Base-by-base conservation (phyloP, 371 early-diverging fungal genomes). In the Chytridium lagenaria region DNA sequence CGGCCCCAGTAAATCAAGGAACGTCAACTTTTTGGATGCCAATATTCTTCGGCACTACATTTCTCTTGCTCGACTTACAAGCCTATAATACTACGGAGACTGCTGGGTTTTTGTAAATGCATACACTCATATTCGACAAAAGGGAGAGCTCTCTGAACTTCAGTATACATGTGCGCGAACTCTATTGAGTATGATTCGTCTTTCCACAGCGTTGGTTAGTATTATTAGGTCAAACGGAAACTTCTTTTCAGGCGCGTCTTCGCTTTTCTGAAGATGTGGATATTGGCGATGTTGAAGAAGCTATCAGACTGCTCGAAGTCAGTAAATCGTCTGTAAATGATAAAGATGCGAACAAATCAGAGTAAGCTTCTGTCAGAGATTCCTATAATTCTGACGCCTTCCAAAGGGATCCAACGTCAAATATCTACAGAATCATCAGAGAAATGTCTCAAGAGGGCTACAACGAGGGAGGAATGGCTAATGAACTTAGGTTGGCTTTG, bases 201-300 rank as follows among this genome's bases (percentile, higher is more conserved):
- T 98, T 82, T 88, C 97, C 5, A 52, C 94, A 86, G 89, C 98
- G 90, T 1, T 86, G 90, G 77, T 85, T 64, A 40, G 73, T 37
- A n/a, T 51, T n/a, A 1, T 63, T 63, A 63, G 33, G 63, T 36
- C 36, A 26, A 7, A 55, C 63, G 2, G 31, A 63, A 12, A 31
- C 33, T 31, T 19, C 7, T 12, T 40, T 67, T n/a, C 69, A 89
- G 84, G 97, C 99, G 0, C 91, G 98, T 71, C 82, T 98, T 36
- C 91, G 98, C 28, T 87, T 94, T 66, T 87, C 92, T 10, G 90
- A 91, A 36, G 79, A 77, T n/a, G 96, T 98, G 1, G 86, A 87
- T 26, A 84, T 89, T 31, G 85, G 75, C 19, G 99, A 99, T 85
- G 96, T 99, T 26, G 93, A 96, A 69, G 99, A 99, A 81, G 98